Percentiles rank a stretch among this genome's conserved stretches.
These are phyloP conservation scores for Boletus bicolor DNA, from an alignment of 768 basidiomycete species.

Conservation along the genomic window DNA sequence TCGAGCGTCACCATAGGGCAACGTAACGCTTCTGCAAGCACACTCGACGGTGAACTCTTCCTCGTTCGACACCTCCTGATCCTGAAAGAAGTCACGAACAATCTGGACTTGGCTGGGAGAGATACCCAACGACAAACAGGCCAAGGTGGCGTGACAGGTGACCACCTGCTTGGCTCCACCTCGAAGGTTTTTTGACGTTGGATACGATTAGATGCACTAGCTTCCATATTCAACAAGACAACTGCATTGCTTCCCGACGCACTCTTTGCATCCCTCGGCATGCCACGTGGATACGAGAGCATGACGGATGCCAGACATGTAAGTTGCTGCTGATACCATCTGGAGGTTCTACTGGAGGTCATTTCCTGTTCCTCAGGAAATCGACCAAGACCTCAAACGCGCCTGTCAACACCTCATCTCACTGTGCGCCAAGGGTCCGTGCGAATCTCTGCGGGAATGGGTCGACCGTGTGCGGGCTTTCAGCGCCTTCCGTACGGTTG, in stretches of 20 bases:
- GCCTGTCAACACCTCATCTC: slow-evolving; percentile 85
- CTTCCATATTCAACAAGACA: slow-evolving; percentile 32
- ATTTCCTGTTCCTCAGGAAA: slow-evolving; percentile 50
- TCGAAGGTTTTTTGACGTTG: neutral
- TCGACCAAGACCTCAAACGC: slow-evolving; percentile 80
- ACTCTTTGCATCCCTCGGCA: slow-evolving; percentile 66
- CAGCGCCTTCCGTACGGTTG: slow-evolving; percentile 22
- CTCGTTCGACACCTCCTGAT: slow-evolving; percentile 87
- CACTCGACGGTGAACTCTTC: slow-evolving; percentile 79
- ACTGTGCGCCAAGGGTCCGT: slow-evolving; percentile 54
- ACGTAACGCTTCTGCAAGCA: slow-evolving; percentile 41
- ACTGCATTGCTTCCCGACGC: slow-evolving; percentile 57
- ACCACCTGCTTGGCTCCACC: neutral
- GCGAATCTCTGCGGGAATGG: slow-evolving; percentile 62
- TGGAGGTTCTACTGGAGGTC: neutral
- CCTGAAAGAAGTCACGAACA: slow-evolving; percentile 84
- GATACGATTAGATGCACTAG: slow-evolving; percentile 25
- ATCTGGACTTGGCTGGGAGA: slow-evolving; percentile 59
- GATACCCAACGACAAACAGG: slow-evolving; percentile 43
- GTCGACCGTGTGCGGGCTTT: slow-evolving; percentile 46
- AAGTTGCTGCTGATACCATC: slow-evolving; percentile 15
- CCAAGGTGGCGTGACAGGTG: slow-evolving; percentile 59
- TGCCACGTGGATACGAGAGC: slow-evolving; percentile 57
- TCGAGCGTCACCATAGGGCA: slow-evolving; percentile 65
- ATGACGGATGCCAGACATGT: slow-evolving; percentile 75